Percentiles rank a stretch among this genome's conserved stretches.
These are phyloP conservation scores for Zygoascus tannicola DNA, from an alignment of 805 yeast genomes.

Conservation along the genomic window DNA sequence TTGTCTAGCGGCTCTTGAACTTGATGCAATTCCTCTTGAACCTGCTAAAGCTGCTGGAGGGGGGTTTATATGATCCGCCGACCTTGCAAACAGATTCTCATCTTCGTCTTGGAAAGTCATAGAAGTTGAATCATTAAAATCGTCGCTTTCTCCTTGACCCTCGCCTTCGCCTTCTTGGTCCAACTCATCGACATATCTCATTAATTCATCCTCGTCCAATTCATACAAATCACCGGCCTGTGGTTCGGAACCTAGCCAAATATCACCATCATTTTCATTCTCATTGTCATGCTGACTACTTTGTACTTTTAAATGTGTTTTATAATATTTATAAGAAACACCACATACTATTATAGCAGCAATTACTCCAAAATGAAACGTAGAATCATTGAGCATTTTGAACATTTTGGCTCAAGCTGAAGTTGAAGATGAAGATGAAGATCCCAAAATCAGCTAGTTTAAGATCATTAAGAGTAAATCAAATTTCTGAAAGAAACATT, in stretches of 20 bases:
- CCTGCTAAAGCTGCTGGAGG: conserved; percentile 3
- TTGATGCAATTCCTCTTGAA: not conserved
- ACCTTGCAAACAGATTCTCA: conserved; percentile 1
- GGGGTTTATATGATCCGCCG: conserved; percentile 3
- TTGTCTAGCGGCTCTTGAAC: conserved; percentile 2
- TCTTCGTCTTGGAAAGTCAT: conserved; percentile 2
- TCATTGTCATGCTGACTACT: not conserved
- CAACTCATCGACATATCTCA: conserved; percentile 1
- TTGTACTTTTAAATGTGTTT: not conserved
- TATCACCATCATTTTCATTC: not conserved
- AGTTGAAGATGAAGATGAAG: too few species aligned
- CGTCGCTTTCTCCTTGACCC: conserved; percentile 1
- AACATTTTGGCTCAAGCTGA: conserved; percentile 3
- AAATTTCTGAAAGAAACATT: too few species aligned
- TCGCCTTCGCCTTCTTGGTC: not conserved
- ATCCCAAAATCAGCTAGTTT: too few species aligned
- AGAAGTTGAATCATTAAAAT: conserved; percentile 1
- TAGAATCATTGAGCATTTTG: conserved; percentile 2
- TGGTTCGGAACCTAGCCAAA: not conserved
- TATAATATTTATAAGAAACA: conserved; percentile 1
- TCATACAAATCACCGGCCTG: conserved; percentile 5
- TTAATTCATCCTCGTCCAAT: conserved; percentile 5
- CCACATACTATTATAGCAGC: conserved; percentile 5
- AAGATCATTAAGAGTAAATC: too few species aligned
- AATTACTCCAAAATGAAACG: conserved; percentile 5